Evolutionary conservation across 2,329 filamentous ascomycete genomes (phyloP).

Genomic region (Blastomyces emzantsi): DNA sequence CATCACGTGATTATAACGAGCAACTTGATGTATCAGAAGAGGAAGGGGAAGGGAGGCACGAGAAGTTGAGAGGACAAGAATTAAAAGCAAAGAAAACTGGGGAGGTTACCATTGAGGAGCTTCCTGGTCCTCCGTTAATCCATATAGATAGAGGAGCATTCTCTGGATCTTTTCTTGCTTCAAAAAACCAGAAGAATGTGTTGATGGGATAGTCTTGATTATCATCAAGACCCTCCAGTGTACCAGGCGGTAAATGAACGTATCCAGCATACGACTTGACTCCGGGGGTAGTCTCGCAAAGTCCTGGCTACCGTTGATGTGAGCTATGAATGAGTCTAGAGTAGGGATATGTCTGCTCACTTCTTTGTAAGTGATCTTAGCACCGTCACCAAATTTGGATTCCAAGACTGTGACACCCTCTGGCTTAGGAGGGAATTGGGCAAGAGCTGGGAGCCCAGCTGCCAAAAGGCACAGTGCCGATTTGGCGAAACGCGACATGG

Average conservation of each 20-base stretch:
- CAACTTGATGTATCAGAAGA: background rate
- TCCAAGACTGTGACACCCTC: conserved; percentile 32
- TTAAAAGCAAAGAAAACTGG: background rate
- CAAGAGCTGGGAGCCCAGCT: background rate
- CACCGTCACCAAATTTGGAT: conserved; percentile 30
- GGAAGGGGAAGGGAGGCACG: too few relatives aligned
- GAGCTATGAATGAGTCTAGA: background rate
- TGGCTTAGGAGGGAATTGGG: conserved; percentile 29
- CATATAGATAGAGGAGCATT: conserved; percentile 39
- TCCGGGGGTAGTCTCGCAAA: conserved; percentile 50
- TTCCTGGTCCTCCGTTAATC: conserved; percentile 43
- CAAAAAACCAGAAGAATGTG: conserved; percentile 40
- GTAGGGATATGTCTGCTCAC: background rate
- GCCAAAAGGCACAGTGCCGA: background rate
- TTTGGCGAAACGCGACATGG: conserved; percentile 6
- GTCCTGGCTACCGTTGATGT: conserved; percentile 27
- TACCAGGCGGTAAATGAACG: conserved; percentile 16
- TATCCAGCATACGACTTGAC: conserved; percentile 33
- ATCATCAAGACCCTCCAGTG: conserved; percentile 12
- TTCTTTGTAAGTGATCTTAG: conserved; percentile 51
- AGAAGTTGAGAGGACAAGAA: background rate
- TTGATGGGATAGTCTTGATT: conserved; percentile 15
- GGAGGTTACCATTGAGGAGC: conserved; percentile 32
- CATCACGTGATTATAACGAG: background rate
- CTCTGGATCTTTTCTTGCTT: conserved; percentile 37